These are phyloP conservation scores for Pseudoneurospora amorphoporcata DNA, from an alignment of 495 filamentous ascomycete genomes.

Conservation along the genomic window DNA sequence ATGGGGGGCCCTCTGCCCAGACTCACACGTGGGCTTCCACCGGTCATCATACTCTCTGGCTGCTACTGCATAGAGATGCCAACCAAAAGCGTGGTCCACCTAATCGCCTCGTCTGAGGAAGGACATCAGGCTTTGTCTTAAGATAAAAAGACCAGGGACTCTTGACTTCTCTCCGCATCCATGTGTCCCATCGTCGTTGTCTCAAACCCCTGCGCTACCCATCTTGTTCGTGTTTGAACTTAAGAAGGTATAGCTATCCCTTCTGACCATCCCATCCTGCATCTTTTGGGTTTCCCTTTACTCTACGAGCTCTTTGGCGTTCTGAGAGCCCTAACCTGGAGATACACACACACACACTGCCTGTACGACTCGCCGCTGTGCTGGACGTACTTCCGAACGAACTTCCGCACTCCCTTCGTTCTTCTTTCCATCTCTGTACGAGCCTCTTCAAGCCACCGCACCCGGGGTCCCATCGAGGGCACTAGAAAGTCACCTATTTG, in stretches of 20 bases:
- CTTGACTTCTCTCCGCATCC: slow-evolving; percentile 20
- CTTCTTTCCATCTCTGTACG: slow-evolving; percentile 13
- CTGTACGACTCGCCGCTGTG: slow-evolving; percentile 15
- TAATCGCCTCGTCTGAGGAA: slow-evolving; percentile 10
- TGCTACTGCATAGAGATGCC: slow-evolving; percentile 7
- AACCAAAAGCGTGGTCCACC: slow-evolving; percentile 16
- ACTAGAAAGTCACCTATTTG: slow-evolving; percentile 13
- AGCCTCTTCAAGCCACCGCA: slow-evolving; percentile 17
- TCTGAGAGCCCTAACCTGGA: neutral
- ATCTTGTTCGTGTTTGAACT: slow-evolving; percentile 8
- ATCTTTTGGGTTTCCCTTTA: slow-evolving; percentile 3
- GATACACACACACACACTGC: slow-evolving; percentile 2
- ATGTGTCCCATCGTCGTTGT: slow-evolving; percentile 22
- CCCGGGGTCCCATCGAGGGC: slow-evolving; percentile 12
- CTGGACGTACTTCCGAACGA: slow-evolving; percentile 8
- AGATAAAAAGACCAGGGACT: slow-evolving; percentile 19
- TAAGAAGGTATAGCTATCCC: slow-evolving; percentile 21
- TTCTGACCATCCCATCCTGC: slow-evolving; percentile 2
- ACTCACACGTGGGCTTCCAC: slow-evolving; percentile 14
- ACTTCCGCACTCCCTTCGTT: slow-evolving; percentile 1
- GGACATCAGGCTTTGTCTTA: slow-evolving; percentile 11
- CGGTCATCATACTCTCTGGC: slow-evolving; percentile 3
- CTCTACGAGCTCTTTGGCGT: neutral
- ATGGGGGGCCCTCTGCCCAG: slow-evolving; percentile 5
- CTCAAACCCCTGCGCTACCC: slow-evolving; percentile 26